Conservation (phyloP, 805 yeast species). For the Kodamaea kakaduensis region DNA sequence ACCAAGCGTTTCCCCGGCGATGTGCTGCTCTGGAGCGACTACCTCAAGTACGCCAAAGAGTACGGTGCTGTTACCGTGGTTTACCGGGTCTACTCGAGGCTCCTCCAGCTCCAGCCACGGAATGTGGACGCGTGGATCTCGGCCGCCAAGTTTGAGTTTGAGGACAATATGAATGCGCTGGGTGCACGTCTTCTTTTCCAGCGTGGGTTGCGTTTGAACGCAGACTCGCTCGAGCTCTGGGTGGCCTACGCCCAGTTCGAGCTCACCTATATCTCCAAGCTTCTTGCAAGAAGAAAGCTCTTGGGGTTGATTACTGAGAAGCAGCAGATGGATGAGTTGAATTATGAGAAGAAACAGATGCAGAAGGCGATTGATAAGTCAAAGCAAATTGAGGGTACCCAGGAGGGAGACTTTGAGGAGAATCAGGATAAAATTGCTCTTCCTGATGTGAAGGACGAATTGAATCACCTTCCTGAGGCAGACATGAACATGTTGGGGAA, state of each 20-base stretch:
- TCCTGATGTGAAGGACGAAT: slow-evolving; percentile 54
- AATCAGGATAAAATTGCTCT: slow-evolving; percentile 40
- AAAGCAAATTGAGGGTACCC: slow-evolving; percentile 6
- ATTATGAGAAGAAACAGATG: slow-evolving; percentile 24
- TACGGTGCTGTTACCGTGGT: slow-evolving; percentile 68
- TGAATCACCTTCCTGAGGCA: slow-evolving; percentile 79
- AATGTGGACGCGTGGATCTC: slow-evolving; percentile 88
- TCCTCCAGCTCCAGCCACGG: slow-evolving; percentile 86
- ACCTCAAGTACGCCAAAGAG: slow-evolving; percentile 63
- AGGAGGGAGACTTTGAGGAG: slow-evolving; percentile 24
- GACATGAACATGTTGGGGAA: slow-evolving; percentile 82
- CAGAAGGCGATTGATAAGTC: slow-evolving; percentile 40
- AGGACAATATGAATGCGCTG: slow-evolving; percentile 79
- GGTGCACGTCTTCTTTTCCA: slow-evolving; percentile 87
- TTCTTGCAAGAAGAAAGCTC: slow-evolving; percentile 77
- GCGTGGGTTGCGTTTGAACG: slow-evolving; percentile 78
- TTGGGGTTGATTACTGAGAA: slow-evolving; percentile 73
- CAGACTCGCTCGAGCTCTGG: slow-evolving; percentile 73
- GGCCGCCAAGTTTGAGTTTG: slow-evolving; percentile 93
- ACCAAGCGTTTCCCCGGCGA: slow-evolving; percentile 76
- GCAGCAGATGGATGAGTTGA: slow-evolving; percentile 53
- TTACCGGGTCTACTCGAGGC: slow-evolving; percentile 69
- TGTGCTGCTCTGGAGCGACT: slow-evolving; percentile 71
- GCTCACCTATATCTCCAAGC: slow-evolving; percentile 75
- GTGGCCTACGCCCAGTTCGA: slow-evolving; percentile 84